Evolutionary conservation across 2,329 filamentous ascomycete species (phyloP).

Genomic region (Aspergillus versicolor): DNA sequence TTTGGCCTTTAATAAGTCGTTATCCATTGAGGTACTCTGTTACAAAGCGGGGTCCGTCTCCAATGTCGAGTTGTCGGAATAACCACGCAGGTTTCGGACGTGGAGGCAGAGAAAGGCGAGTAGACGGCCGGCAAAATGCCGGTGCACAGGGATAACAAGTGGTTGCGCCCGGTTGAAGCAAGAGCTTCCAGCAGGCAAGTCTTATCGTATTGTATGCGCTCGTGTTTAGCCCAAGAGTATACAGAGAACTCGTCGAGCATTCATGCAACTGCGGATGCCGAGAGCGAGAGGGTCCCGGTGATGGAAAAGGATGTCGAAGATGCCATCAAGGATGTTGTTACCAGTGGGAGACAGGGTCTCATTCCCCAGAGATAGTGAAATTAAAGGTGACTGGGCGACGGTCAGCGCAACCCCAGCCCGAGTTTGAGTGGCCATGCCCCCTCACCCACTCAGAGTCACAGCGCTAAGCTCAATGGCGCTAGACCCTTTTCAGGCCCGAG

Average conservation of each 20-base stretch:
- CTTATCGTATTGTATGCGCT: background rate
- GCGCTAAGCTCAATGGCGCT: background rate
- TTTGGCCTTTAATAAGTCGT: conserved; percentile 28
- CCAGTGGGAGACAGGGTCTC: background rate
- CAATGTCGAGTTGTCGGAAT: background rate
- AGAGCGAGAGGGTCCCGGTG: background rate
- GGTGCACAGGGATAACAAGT: background rate
- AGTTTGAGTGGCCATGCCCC: background rate
- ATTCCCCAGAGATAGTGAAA: background rate
- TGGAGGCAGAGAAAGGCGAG: background rate
- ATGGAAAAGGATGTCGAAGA: background rate
- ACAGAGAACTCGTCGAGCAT: background rate
- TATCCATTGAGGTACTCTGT: conserved; percentile 28
- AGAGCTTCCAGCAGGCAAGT: background rate
- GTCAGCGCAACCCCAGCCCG: background rate
- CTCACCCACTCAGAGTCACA: background rate
- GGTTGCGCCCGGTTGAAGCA: background rate
- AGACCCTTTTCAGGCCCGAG: background rate
- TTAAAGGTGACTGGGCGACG: background rate
- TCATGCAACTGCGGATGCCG: background rate
- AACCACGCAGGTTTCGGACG: background rate
- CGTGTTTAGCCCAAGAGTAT: background rate
- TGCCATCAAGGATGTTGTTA: background rate
- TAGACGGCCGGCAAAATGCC: background rate
- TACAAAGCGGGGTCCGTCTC: background rate